Evolutionary conservation across 352 stramenopile genomes (phyloP), one percentile per base, ranked within the genome.

Genomic region (Phytopythium litorale): DNA sequence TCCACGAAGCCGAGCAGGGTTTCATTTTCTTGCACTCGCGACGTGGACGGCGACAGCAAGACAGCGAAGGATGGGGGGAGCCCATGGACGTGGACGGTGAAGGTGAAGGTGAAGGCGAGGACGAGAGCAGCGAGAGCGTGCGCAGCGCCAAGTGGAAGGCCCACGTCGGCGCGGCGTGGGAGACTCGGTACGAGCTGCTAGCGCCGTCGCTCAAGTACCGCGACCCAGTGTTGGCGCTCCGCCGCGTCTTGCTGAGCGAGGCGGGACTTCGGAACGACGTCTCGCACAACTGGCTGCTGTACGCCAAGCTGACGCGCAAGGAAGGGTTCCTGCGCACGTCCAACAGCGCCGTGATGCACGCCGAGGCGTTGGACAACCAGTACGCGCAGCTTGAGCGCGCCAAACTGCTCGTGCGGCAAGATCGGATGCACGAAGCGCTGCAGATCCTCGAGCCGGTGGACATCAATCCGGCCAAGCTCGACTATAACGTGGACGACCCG

Each of bases 271-370:
- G 52, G 28, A 75, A 75, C 6, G 73, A 91, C 59, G 84, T 93
- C n/a, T 89, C 81, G 1, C 70, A 79, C 18, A 94, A 93, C 52
- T 96, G 87, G 87, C 65, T 96, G 11, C 55, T 82, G 5, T 94
- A 95, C 55, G 82, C 84, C 2, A 96, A 96, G 61, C 66, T 94
- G 54, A 74, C 86, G 28, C 79, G 87, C 51, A 95, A 93, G 61
- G 85, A 94, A 73, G 86, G 86, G 2, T 92, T 89, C 57, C 75
- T 88, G 51, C 80, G 86, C 42, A 93, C 87, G 23, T 84, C 87
- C 1, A 86, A 76, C 13, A 96, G 85, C 65, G 87, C 87, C 2
- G 72, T 94, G 30, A 94, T 96, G 84, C 87, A 94, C 65, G 87
- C 85, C 12, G 83, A 93, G 58, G 79, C 79, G 19, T 68, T 94